A percentile compares a stretch with the other conserved stretches of the same genome.
Evolutionary conservation across 2,329 filamentous ascomycete genomes (phyloP).

Genomic region (Colletotrichum acutatum): DNA sequence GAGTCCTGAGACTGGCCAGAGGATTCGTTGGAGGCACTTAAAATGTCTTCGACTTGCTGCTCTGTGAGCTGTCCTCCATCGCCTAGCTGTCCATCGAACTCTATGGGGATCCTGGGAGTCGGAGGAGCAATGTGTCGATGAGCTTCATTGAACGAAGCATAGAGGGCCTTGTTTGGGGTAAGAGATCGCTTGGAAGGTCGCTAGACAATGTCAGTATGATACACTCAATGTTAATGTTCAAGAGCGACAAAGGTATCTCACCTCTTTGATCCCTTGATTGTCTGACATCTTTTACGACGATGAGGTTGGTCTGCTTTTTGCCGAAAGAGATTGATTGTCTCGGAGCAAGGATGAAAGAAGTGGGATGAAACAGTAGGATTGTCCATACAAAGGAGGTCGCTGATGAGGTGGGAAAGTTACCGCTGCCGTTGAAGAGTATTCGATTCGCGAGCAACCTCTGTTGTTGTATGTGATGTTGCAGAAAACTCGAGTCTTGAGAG

Average conservation of each 20-base stretch:
- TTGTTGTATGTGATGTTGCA: background rate
- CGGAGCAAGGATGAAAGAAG: background rate
- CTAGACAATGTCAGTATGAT: constrained; percentile 1
- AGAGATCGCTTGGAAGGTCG: constrained; percentile 24
- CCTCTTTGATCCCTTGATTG: constrained; percentile 1
- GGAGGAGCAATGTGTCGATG: constrained; percentile 29
- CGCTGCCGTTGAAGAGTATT: background rate
- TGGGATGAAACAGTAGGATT: background rate
- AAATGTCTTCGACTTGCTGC: constrained; percentile 27
- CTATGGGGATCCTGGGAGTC: constrained; percentile 6
- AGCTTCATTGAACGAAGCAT: constrained; percentile 31
- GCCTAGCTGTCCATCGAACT: background rate
- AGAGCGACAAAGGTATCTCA: background rate
- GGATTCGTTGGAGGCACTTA: background rate
- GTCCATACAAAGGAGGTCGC: background rate
- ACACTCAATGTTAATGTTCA: background rate
- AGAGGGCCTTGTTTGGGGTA: constrained; percentile 31
- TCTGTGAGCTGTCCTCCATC: background rate
- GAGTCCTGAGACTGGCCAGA: background rate
- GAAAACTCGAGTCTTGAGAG: background rate
- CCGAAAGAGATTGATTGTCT: background rate
- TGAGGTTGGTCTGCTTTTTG: background rate
- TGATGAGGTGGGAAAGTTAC: background rate
- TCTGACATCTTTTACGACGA: background rate
- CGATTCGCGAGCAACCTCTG: background rate